Conservation (phyloP, 805 yeast species). For the Cyberlindnera mycetangii region DNA sequence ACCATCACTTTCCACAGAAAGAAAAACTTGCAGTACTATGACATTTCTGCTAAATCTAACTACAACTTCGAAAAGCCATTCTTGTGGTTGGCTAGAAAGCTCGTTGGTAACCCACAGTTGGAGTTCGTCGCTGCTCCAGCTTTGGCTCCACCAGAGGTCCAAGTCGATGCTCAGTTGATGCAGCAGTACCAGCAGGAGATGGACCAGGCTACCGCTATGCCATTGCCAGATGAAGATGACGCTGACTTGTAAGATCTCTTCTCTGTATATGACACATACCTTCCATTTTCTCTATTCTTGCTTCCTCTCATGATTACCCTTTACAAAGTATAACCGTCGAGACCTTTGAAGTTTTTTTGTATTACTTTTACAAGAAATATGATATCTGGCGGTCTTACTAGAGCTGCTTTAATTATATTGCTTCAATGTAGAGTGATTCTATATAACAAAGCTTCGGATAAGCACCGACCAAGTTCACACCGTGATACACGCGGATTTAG, state of each 20-base stretch:
- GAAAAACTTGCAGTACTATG: conserved; percentile 99
- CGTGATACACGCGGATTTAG: too few relatives aligned
- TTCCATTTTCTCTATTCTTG: not conserved
- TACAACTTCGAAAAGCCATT: conserved; percentile 99
- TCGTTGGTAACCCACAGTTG: conserved; percentile 95
- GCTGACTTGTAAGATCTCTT: conserved; percentile 83
- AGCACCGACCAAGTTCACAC: too few relatives aligned
- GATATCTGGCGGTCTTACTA: not conserved
- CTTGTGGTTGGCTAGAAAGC: conserved; percentile 99
- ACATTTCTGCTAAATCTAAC: conserved; percentile 98
- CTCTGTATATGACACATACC: not conserved
- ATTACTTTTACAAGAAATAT: not conserved
- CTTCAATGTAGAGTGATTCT: too few relatives aligned
- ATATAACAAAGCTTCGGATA: too few relatives aligned
- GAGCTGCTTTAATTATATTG: not conserved
- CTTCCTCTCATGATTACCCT: not conserved
- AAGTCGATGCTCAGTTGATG: conserved; percentile 95
- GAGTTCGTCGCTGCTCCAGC: conserved; percentile 99
- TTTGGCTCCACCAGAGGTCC: conserved; percentile 98
- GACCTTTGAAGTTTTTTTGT: not conserved
- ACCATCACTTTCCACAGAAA: conserved; percentile 99
- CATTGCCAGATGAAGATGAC: conserved; percentile 99
- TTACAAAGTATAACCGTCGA: not conserved
- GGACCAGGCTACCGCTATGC: conserved; percentile 99
- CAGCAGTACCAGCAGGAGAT: conserved; percentile 98